These are phyloP conservation scores for Melanopsichium pennsylvanicum DNA, from an alignment of 1,284 basidiomycete genomes.

Conservation along the genomic window DNA sequence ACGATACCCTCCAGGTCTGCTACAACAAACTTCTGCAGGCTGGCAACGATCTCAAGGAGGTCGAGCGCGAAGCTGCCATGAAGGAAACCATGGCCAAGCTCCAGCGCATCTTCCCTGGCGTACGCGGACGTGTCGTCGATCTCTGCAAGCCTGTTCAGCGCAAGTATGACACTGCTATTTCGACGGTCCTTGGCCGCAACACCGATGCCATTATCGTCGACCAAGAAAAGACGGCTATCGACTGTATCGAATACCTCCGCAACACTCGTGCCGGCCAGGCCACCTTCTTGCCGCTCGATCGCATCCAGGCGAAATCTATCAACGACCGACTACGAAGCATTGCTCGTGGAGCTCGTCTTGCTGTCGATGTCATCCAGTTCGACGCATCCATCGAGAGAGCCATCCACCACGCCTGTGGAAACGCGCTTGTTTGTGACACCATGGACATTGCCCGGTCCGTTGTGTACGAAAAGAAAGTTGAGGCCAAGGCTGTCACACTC, in stretches of 20 bases:
- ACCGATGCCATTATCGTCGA: conserved; percentile 96
- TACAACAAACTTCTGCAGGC: conserved; percentile 78
- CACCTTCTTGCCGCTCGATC: conserved; percentile 96
- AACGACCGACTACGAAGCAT: conserved; percentile 94
- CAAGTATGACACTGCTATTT: conserved; percentile 93
- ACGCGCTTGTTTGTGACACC: conserved; percentile 90
- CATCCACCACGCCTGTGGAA: conserved; percentile 95
- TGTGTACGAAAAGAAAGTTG: conserved; percentile 90
- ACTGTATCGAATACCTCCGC: conserved; percentile 96
- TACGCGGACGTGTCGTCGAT: conserved; percentile 82
- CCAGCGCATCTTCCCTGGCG: conserved; percentile 71
- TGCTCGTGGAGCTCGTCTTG: conserved; percentile 87
- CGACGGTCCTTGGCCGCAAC: conserved; percentile 91
- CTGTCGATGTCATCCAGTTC: conserved; percentile 80
- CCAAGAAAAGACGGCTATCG: conserved; percentile 93
- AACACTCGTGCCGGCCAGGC: conserved; percentile 93
- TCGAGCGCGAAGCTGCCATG: conserved; percentile 81
- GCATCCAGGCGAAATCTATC: conserved; percentile 89
- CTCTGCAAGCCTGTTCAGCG: conserved; percentile 89
- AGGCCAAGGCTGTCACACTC: conserved; percentile 96
- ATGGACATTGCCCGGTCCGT: conserved; percentile 90
- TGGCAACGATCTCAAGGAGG: conserved; percentile 70
- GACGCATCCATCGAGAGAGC: conserved; percentile 74
- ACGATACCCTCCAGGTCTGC: conserved; percentile 85
- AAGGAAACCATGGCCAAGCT: conserved; percentile 85